Evolutionary conservation across 768 basidiomycete species (phyloP).

Genomic region (Daedaleopsis nitida): DNA sequence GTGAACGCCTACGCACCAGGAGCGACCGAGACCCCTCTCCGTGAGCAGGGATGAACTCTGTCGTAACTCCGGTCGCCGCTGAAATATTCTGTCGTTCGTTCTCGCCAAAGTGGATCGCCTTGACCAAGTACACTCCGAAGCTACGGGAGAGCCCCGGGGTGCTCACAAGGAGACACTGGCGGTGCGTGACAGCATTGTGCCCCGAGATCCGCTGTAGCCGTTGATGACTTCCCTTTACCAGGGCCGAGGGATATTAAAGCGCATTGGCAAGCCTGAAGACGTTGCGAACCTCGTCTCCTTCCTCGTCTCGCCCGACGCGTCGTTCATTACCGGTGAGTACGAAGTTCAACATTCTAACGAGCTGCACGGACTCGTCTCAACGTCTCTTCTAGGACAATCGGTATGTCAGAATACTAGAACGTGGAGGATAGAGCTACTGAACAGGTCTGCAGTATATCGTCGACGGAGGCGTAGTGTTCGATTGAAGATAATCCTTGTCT

Average conservation of each 20-base stretch:
- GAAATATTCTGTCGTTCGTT: slow-evolving; percentile 6
- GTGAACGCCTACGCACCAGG: slow-evolving; percentile 35
- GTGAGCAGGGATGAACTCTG: slow-evolving; percentile 12
- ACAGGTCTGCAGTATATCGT: not conserved
- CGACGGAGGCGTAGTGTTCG: not conserved
- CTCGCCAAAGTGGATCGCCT: not conserved
- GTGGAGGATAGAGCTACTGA: not conserved
- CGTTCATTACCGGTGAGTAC: slow-evolving; percentile 30
- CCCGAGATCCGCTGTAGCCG: slow-evolving; percentile 8
- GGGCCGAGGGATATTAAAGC: slow-evolving; percentile 16
- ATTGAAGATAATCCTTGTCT: not conserved
- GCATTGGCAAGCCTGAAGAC: slow-evolving; percentile 32
- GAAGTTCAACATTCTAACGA: not conserved
- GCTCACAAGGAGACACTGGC: not conserved
- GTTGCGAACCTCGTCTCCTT: slow-evolving; percentile 34
- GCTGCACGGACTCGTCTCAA: not conserved
- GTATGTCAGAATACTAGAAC: not conserved
- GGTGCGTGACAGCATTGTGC: not conserved
- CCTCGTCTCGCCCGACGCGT: slow-evolving; percentile 31
- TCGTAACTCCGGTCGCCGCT: not conserved
- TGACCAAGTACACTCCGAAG: not conserved
- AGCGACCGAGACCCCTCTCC: slow-evolving; percentile 24
- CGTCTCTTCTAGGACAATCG: not conserved
- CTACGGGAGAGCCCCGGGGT: not conserved
- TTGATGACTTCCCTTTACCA: not conserved